Conservation (phyloP, 768 basidiomycete genomes). For the Suillus fuscotomentosus region DNA sequence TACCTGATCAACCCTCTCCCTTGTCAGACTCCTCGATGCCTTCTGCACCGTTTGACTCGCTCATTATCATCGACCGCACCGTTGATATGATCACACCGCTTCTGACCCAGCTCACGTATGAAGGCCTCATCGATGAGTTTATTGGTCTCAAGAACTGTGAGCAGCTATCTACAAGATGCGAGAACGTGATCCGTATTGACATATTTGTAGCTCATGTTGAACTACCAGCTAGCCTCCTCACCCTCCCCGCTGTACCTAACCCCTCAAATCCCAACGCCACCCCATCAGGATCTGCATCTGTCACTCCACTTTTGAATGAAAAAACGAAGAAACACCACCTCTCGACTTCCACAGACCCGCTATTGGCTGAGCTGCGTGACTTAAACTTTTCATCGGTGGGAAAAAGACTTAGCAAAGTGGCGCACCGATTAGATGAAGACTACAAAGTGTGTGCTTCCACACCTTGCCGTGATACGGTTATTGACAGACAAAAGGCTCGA, state of each 20-base stretch:
- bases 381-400: slow-evolving; percentile 92
- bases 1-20: slow-evolving; percentile 39
- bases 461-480: slow-evolving; percentile 5
- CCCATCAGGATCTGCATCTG: slow-evolving; percentile 38
- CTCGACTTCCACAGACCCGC: slow-evolving; percentile 71
- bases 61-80: slow-evolving; percentile 87
- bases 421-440: slow-evolving; percentile 84
- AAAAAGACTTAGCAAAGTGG: slow-evolving; percentile 73
- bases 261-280: slow-evolving; percentile 40
- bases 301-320: slow-evolving; percentile 62
- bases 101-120: slow-evolving; percentile 93
- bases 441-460: slow-evolving; percentile 62
- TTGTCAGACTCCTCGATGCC: slow-evolving; percentile 42
- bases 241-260: slow-evolving; percentile 49
- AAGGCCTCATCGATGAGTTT: slow-evolving; percentile 92
- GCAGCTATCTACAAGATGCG: slow-evolving; percentile 24
- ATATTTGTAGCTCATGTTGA: slow-evolving; percentile 66
- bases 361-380: slow-evolving; percentile 84
- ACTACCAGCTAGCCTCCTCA: slow-evolving; percentile 68
- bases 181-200: neutral
- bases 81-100: slow-evolving; percentile 96
- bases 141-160: slow-evolving; percentile 87
- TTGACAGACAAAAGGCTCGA: slow-evolving; percentile 51
- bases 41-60: slow-evolving; percentile 71
- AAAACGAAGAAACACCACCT: slow-evolving; percentile 90